Percentiles rank a stretch among this genome's conserved stretches.
Evolutionary conservation across 106 monocot species (phyloP).

Genomic region (Phalaenopsis equestris): DNA sequence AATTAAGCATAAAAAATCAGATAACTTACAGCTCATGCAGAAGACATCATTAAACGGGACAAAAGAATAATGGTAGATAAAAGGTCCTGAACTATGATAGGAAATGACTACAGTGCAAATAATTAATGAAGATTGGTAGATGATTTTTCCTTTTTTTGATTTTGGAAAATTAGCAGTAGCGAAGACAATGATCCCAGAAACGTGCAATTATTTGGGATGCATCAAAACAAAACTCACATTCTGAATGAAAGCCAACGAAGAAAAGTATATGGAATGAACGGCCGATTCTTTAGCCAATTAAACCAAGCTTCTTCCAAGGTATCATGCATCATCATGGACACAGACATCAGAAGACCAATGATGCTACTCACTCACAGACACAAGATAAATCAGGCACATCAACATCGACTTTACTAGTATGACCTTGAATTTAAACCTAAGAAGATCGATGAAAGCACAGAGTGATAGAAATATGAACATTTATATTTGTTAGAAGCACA

Average conservation of each 20-base stretch:
- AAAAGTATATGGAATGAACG: background rate
- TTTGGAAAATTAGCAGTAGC: background rate
- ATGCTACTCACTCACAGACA: no score
- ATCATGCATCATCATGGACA: no score
- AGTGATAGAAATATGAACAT: no score
- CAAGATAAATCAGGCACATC: no score
- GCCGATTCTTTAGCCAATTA: background rate
- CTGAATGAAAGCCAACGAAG: background rate
- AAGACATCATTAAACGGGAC: background rate
- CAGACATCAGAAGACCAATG: no score
- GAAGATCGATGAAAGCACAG: no score
- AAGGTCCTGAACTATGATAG: background rate
- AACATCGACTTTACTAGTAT: no score
- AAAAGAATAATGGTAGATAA: background rate
- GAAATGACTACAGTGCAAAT: background rate
- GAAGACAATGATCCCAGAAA: background rate
- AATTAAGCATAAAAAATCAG: background rate
- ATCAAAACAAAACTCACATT: background rate
- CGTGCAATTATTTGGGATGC: background rate
- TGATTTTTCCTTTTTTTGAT: background rate
- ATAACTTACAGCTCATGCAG: conserved; percentile 1
- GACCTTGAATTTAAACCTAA: no score
- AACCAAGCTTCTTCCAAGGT: no score
- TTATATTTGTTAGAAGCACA: no score
- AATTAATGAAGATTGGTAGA: background rate